Percentiles rank a stretch among this genome's conserved stretches.
Conservation (phyloP, 2,329 filamentous ascomycete species). For the Trichoderma cornu-damae region DNA sequence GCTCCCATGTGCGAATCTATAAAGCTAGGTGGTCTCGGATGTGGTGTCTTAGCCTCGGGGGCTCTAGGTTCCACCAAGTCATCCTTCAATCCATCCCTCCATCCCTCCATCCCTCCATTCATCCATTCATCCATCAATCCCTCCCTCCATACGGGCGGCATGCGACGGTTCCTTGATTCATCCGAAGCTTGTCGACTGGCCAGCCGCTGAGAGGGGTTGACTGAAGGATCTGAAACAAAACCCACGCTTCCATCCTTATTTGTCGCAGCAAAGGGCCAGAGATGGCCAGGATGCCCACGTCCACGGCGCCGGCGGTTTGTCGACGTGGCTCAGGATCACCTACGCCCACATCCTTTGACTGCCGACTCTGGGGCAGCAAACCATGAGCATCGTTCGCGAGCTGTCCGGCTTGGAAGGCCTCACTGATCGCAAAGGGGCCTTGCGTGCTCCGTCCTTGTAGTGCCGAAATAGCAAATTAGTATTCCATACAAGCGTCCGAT, state of each 20-base stretch:
- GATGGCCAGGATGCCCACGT: not conserved
- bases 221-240: constrained; percentile 11
- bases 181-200: constrained; percentile 2
- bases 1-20: not conserved
- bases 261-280: not conserved
- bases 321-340: not conserved
- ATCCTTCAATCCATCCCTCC: not conserved
- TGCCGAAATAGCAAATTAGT: not conserved
- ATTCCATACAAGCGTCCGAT: constrained; percentile 16
- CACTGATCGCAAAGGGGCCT: not conserved
- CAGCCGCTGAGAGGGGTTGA: constrained; percentile 4
- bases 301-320: not conserved
- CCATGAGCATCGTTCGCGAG: not conserved
- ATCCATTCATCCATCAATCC: not conserved
- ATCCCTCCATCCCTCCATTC: not conserved
- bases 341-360: not conserved
- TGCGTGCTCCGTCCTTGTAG: not conserved
- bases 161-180: not conserved
- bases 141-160: not conserved
- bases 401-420: not conserved
- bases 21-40: too few species aligned
- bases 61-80: not conserved
- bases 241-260: not conserved
- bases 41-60: not conserved
- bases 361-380: constrained; percentile 1